A percentile compares a stretch with the other conserved stretches of the same genome.
These are phyloP conservation scores for Colletotrichum lini DNA, from an alignment of 2,329 filamentous ascomycete genomes.

Conservation along the genomic window DNA sequence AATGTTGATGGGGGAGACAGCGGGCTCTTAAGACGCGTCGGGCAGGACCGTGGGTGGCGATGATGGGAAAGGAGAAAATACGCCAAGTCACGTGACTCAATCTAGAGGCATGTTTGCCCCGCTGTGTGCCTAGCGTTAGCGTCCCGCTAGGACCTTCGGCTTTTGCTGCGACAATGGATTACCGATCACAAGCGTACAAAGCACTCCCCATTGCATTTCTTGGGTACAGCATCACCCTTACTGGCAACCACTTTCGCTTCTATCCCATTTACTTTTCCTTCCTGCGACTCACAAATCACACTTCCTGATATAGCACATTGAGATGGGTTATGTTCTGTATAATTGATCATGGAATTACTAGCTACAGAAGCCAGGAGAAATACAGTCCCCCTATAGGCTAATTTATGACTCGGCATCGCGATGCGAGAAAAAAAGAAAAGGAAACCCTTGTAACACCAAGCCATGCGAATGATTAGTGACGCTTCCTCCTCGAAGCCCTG, in stretches of 20 bases:
- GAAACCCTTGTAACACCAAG: constrained; percentile 12
- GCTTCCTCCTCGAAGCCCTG: neutral
- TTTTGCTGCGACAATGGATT: neutral
- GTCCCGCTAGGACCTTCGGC: neutral
- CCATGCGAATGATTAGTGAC: constrained; percentile 11
- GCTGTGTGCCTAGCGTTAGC: constrained; percentile 30
- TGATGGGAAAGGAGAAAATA: constrained; percentile 45
- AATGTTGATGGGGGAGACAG: constrained; percentile 12
- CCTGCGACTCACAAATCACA: too few relatives aligned
- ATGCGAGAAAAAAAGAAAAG: neutral
- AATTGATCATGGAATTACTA: neutral
- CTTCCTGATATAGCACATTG: too few relatives aligned
- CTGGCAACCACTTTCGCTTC: too few relatives aligned
- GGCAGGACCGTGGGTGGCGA: constrained; percentile 44
- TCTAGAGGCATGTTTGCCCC: constrained; percentile 16
- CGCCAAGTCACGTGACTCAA: constrained; percentile 57
- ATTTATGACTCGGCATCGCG: neutral
- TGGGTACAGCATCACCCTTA: too few relatives aligned
- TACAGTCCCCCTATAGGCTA: neutral
- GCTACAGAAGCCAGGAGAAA: constrained; percentile 1
- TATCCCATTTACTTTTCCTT: too few relatives aligned
- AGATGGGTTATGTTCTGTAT: too few relatives aligned
- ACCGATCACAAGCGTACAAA: neutral
- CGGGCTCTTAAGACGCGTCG: constrained; percentile 51
- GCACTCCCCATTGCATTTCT: too few relatives aligned